Evolutionary conservation across 2,329 filamentous ascomycete genomes (phyloP).

Genomic region (Hymenoscyphus repandus): DNA sequence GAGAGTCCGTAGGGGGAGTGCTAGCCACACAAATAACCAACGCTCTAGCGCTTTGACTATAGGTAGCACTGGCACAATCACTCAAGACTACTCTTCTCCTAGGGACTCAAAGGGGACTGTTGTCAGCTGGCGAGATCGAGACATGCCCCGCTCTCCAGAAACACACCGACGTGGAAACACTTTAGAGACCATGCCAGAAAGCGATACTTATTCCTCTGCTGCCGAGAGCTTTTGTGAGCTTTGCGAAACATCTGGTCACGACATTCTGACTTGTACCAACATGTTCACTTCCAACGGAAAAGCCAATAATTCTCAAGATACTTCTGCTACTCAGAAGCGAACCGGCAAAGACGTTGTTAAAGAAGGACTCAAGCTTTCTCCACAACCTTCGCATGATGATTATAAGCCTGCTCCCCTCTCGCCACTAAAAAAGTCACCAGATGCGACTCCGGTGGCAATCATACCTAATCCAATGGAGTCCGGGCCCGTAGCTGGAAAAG

Average conservation of each 20-base stretch:
- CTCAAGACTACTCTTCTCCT: slow-evolving; percentile 49
- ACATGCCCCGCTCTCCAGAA: slow-evolving; percentile 43
- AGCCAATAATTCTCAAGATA: slow-evolving; percentile 4
- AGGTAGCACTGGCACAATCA: slow-evolving; percentile 36
- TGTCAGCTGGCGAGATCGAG: slow-evolving; percentile 47
- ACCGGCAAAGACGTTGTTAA: slow-evolving; percentile 35
- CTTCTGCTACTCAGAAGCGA: slow-evolving; percentile 16
- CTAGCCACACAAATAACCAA: slow-evolving; percentile 34
- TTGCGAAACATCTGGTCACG: slow-evolving; percentile 85
- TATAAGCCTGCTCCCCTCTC: slow-evolving; percentile 51
- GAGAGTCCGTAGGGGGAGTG: slow-evolving; percentile 47
- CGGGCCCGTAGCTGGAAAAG: slow-evolving; percentile 70
- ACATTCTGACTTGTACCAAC: slow-evolving; percentile 89
- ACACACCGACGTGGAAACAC: slow-evolving; percentile 43
- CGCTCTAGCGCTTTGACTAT: slow-evolving; percentile 48
- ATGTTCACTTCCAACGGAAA: slow-evolving; percentile 54
- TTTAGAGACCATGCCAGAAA: slow-evolving; percentile 66
- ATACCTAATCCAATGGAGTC: slow-evolving; percentile 59
- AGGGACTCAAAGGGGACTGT: slow-evolving; percentile 64
- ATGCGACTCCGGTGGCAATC: slow-evolving; percentile 39
- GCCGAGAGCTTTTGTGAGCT: slow-evolving; percentile 79
- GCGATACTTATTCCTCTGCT: slow-evolving; percentile 61
- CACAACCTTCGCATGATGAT: slow-evolving; percentile 35
- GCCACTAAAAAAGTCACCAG: slow-evolving; percentile 41
- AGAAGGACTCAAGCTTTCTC: slow-evolving; percentile 38